phyloP scores from a whole-genome alignment of 1,139 yeast species.

The Saccharomyces hybrid region DNA sequence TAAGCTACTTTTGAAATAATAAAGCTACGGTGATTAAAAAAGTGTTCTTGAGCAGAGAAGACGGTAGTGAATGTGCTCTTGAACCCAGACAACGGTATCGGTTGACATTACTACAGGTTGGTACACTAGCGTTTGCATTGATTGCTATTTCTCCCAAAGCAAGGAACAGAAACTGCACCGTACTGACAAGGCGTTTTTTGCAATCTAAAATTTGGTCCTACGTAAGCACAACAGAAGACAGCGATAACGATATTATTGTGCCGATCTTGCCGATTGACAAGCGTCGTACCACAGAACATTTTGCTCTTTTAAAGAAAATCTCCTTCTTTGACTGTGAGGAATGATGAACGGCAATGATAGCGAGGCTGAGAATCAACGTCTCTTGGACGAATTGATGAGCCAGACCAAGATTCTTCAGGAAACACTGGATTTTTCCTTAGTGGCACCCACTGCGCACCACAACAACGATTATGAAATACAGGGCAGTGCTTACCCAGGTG shows the following conservation, averaged over 20 bases:
- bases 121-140: neutral
- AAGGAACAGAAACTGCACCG: neutral
- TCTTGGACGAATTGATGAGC: too few relatives aligned
- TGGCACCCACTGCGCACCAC: neutral
- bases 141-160: neutral
- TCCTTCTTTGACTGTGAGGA: neutral
- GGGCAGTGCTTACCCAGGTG: conserved; percentile 11
- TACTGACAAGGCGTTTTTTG: neutral
- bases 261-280: neutral
- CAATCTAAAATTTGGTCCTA: neutral
- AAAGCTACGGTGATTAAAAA: neutral
- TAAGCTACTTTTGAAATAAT: neutral
- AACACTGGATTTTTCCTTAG: neutral
- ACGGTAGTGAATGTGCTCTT: neutral
- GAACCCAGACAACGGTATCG: neutral
- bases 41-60: neutral
- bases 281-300: neutral
- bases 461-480: conserved; percentile 1
- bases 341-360: too few relatives aligned
- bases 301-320: neutral
- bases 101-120: neutral
- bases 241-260: neutral
- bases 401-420: neutral
- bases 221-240: neutral
- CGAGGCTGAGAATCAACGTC: too few relatives aligned